Base-by-base conservation (phyloP, 2,329 filamentous ascomycete genomes). In the Venturia carpophila region DNA sequence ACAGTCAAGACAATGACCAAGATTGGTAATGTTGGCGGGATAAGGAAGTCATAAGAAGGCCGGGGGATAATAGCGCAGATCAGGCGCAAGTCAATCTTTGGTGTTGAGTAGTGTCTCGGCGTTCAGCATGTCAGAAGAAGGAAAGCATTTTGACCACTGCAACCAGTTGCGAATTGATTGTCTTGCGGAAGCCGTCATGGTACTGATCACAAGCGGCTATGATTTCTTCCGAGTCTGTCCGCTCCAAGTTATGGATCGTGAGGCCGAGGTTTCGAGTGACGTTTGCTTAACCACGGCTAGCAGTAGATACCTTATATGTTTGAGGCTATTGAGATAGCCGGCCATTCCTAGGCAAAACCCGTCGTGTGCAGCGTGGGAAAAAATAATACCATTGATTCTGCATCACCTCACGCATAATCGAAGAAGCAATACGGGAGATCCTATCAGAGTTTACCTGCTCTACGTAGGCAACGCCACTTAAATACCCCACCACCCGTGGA, bases 401-500 rank as follows among this genome's bases (percentile, higher is more conserved):
- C 52, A 37, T 37, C 52, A 37, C 52, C 47, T 34, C 27, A 37
- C 52, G 15, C 15, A 37, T 30, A 21, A 58, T 34, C 7, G 30
- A 58, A 58, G 30, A 58, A 58, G 52, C 27, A 58, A 58, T n/a
- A 19, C 15, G 15, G 27, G 27, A 58, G 5, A 37, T 37, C 52
- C 52, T 58, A 58, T 58, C 49, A 56, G 24, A 30, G 49, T 56
- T n/a, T n/a, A 15, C 49, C 52, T 58, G 19, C 19, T 27, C 52
- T 58, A 58, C 52, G 47, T 52, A n/a, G n/a, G n/a, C n/a, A 52
- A 58, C 52, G 17, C 52, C 37, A n/a, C 5, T 21, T 58, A 58
- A 11, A 56, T 19, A 56, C 49, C 30, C 49, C 15, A 34, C 11
- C 7, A 34, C 49, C 49, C 49, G 13, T 17, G 24, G 5, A 58